phyloP scores from a whole-genome alignment of 768 basidiomycete genomes.

The Tephrocybe sp. region DNA sequence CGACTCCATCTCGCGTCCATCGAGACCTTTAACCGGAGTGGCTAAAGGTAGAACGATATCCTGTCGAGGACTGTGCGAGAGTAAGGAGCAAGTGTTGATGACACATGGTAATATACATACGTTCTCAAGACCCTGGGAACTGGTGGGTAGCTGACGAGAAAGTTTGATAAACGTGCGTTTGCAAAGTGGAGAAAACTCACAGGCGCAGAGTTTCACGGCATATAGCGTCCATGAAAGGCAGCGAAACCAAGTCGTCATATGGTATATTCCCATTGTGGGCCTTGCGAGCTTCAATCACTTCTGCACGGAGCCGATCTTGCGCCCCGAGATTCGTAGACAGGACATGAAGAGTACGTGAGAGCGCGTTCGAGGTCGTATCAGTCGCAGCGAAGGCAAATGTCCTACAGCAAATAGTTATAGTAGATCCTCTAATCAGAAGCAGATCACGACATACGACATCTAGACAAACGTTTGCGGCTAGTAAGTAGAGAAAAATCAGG shows the following conservation, averaged over 20 bases:
- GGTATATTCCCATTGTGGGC: constrained; percentile 11
- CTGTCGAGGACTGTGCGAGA: constrained; percentile 21
- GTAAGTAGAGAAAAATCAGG: neutral
- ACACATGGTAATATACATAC: constrained; percentile 7
- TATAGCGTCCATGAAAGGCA: constrained; percentile 23
- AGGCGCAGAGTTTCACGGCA: constrained; percentile 20
- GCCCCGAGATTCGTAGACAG: constrained; percentile 19
- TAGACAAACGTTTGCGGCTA: neutral
- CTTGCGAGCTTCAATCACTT: constrained; percentile 28
- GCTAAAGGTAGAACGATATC: constrained; percentile 32
- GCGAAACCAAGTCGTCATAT: constrained; percentile 18
- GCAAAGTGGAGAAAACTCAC: constrained; percentile 17
- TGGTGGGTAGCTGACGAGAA: constrained; percentile 12
- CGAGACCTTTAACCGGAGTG: constrained; percentile 24
- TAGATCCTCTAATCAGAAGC: no score
- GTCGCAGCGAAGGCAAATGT: constrained; percentile 29
- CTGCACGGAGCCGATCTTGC: constrained; percentile 31
- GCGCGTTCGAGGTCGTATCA: constrained; percentile 31
- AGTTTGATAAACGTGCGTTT: neutral
- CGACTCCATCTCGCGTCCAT: constrained; percentile 27
- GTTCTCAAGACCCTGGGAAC: constrained; percentile 18
- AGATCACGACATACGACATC: constrained; percentile 14
- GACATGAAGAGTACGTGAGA: constrained; percentile 25
- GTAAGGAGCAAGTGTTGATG: constrained; percentile 10
- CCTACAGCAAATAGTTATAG: neutral